Evolutionary conservation across 176 grass and related monocot species (phyloP).

Genomic region (Aegilops bicornis): DNA sequence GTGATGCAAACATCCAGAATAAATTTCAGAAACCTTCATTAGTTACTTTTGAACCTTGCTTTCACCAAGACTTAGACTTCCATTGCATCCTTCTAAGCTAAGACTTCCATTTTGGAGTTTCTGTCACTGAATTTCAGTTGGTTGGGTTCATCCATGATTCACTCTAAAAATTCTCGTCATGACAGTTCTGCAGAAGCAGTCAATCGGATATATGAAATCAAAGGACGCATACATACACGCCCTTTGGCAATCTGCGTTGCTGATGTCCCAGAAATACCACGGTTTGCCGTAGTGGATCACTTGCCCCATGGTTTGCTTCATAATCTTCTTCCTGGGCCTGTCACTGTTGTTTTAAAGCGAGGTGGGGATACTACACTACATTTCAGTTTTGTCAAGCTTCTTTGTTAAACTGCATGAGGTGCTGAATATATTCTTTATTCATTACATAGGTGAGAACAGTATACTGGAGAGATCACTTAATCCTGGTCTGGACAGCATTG

Average conservation of each 20-base stretch:
- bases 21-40: constrained; percentile 5
- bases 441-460: constrained; percentile 56
- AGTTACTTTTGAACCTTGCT: neutral
- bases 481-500: constrained; percentile 85
- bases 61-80: neutral
- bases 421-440: constrained; percentile 11
- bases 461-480: constrained; percentile 79
- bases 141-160: constrained; percentile 26
- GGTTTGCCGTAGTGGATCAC: constrained; percentile 76
- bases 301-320: constrained; percentile 80
- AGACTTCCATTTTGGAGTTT: neutral
- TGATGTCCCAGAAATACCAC: constrained; percentile 77
- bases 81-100: neutral
- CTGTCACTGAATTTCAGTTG: neutral
- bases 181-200: constrained; percentile 83
- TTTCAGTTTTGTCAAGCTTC: neutral
- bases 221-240: constrained; percentile 75
- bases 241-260: constrained; percentile 92
- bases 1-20: neutral
- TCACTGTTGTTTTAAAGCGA: constrained; percentile 90
- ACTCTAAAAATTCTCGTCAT: constrained; percentile 34
- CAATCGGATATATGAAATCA: constrained; percentile 89
- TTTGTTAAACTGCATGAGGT: constrained; percentile 21
- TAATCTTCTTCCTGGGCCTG: constrained; percentile 81
- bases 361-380: constrained; percentile 38